Conservation (phyloP, 495 filamentous ascomycete species). For the Niebla homalea region DNA sequence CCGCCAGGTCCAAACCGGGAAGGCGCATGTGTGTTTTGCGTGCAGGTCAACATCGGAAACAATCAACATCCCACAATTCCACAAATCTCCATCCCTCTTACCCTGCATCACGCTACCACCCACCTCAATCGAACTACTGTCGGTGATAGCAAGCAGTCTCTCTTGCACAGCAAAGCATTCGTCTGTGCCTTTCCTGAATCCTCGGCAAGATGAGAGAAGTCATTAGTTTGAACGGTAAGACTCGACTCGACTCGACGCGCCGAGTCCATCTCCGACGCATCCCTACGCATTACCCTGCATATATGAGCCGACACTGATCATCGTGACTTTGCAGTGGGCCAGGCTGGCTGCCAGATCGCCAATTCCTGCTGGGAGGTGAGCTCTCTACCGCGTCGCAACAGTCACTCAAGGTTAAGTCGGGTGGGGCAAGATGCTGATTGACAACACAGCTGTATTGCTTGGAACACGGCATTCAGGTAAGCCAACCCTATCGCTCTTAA, state of each 20-base stretch:
- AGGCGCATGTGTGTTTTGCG: neutral
- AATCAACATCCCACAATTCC: conserved; percentile 10
- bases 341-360: conserved; percentile 99
- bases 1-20: neutral
- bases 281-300: neutral
- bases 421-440: conserved; percentile 8
- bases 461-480: conserved; percentile 97
- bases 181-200: conserved; percentile 2
- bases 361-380: conserved; percentile 99
- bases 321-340: conserved; percentile 60
- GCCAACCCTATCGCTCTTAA: conserved; percentile 18
- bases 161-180: neutral
- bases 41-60: neutral
- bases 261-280: neutral
- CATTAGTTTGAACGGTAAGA: conserved; percentile 96
- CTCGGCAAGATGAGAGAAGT: conserved; percentile 87
- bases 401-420: neutral
- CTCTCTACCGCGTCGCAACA: conserved; percentile 9
- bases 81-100: conserved; percentile 3
- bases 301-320: neutral
- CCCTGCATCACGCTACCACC: conserved; percentile 3
- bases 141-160: neutral
- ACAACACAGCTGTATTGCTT: conserved; percentile 85
- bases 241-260: conserved; percentile 10
- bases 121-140: conserved; percentile 1